phyloP scores from a whole-genome alignment of 2,329 filamentous ascomycete genomes.

The Ascochyta rabiei region DNA sequence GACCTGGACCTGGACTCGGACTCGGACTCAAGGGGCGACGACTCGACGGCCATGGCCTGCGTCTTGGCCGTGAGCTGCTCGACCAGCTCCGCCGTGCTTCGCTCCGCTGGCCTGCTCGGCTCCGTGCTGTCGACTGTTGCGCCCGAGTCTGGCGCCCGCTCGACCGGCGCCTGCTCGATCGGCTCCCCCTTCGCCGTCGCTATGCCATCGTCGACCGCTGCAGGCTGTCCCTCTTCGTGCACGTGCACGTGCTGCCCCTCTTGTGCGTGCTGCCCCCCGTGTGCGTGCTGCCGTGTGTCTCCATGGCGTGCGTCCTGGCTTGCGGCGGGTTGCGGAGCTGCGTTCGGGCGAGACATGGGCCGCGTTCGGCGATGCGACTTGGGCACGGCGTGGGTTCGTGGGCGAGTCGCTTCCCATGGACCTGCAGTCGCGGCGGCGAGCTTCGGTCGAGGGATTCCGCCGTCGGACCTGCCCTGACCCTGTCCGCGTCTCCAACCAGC shows the following conservation, averaged over 20 bases:
- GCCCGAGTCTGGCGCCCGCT: background rate
- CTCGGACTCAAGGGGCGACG: background rate
- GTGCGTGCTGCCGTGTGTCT: slow-evolving; percentile 26
- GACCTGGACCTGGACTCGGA: no score
- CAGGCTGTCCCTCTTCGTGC: slow-evolving; percentile 33
- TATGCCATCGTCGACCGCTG: background rate
- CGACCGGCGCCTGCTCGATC: background rate
- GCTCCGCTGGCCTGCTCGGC: background rate
- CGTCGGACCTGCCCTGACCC: slow-evolving; percentile 11
- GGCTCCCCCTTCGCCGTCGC: background rate
- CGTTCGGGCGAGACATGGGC: slow-evolving; percentile 46
- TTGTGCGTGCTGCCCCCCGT: slow-evolving; percentile 3
- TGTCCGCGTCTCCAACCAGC: slow-evolving; percentile 20
- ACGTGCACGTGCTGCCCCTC: background rate
- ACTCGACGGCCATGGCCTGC: slow-evolving; percentile 21
- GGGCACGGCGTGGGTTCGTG: slow-evolving; percentile 1
- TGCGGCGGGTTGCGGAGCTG: slow-evolving; percentile 40
- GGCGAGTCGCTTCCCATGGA: slow-evolving; percentile 32
- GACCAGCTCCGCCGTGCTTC: slow-evolving; percentile 15
- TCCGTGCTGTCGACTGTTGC: background rate
- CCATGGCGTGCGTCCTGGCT: slow-evolving; percentile 26
- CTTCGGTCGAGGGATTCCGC: slow-evolving; percentile 8
- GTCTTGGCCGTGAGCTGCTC: slow-evolving; percentile 30
- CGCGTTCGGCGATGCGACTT: slow-evolving; percentile 27
- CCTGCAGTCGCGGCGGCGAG: slow-evolving; percentile 4